These are phyloP conservation scores for Phaeosphaeria sp. DNA, from an alignment of 2,329 filamentous ascomycete genomes.

Conservation along the genomic window DNA sequence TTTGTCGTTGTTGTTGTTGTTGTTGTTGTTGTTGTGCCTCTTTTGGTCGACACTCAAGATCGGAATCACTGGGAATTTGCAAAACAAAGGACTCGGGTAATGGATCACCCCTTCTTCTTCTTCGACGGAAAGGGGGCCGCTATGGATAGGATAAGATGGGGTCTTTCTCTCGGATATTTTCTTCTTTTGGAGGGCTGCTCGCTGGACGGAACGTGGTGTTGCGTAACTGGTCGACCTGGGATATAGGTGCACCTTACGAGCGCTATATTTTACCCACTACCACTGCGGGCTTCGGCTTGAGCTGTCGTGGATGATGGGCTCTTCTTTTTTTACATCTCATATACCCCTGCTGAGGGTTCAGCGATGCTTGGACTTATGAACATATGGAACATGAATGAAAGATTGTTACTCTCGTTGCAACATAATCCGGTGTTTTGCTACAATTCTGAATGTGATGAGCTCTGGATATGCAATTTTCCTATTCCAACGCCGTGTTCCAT, in stretches of 20 bases:
- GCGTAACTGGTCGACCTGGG: background rate
- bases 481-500: slow-evolving; percentile 15
- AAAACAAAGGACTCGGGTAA: background rate
- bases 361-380: background rate
- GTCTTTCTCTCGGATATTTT: slow-evolving; percentile 1
- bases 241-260: background rate
- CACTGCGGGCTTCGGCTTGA: background rate
- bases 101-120: background rate
- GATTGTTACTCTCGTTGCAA: background rate
- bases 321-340: background rate
- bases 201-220: background rate
- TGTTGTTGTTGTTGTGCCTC: background rate
- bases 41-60: too few species aligned
- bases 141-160: too few species aligned
- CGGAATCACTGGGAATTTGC: too few species aligned
- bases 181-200: background rate
- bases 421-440: background rate
- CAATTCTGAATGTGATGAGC: background rate
- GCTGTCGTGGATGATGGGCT: background rate
- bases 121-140: background rate
- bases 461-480: background rate
- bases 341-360: slow-evolving; percentile 3
- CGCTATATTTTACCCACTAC: background rate
- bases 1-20: background rate
- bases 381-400: background rate